A percentile compares a stretch with the other conserved stretches of the same genome.
Evolutionary conservation across 129 eudicot genomes (phyloP).

Genomic region (carrot (Daucus carota)): DNA sequence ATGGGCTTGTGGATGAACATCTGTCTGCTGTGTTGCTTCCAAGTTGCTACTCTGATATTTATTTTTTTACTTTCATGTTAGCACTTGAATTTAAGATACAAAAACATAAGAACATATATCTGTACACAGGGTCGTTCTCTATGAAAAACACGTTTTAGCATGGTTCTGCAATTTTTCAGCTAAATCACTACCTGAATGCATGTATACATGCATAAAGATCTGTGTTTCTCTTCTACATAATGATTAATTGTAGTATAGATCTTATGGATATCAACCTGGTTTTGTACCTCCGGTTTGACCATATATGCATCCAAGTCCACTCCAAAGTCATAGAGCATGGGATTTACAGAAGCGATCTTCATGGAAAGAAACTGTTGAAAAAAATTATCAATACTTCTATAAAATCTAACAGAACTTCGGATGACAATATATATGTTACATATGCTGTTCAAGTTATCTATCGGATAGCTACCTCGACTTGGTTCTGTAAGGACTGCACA

Average conservation of each 20-base stretch:
- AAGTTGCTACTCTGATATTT: slow-evolving; percentile 42
- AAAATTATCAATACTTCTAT: neutral
- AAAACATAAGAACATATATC: too few relatives aligned
- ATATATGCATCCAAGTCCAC: slow-evolving; percentile 59
- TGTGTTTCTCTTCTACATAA: neutral
- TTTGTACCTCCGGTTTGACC: slow-evolving; percentile 60
- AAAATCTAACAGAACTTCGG: neutral
- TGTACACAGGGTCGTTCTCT: too few relatives aligned
- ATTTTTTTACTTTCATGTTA: neutral
- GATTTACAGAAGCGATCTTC: slow-evolving; percentile 81
- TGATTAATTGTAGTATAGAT: neutral
- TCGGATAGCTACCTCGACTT: slow-evolving; percentile 75
- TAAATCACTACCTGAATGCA: too few relatives aligned
- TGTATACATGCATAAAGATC: neutral
- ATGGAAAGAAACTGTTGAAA: slow-evolving; percentile 67
- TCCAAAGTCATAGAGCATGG: slow-evolving; percentile 71
- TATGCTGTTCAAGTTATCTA: neutral
- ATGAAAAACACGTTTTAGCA: too few relatives aligned
- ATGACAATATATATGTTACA: too few relatives aligned
- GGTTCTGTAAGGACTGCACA: slow-evolving; percentile 96
- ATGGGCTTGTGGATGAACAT: slow-evolving; percentile 36
- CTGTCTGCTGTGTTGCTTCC: slow-evolving; percentile 37
- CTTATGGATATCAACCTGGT: neutral
- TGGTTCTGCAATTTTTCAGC: too few relatives aligned
- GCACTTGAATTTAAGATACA: neutral